Percentiles rank a stretch among this genome's conserved stretches.
Conservation (phyloP, 176 grass and related monocot species). For the Tuctoria greenei region DNA sequence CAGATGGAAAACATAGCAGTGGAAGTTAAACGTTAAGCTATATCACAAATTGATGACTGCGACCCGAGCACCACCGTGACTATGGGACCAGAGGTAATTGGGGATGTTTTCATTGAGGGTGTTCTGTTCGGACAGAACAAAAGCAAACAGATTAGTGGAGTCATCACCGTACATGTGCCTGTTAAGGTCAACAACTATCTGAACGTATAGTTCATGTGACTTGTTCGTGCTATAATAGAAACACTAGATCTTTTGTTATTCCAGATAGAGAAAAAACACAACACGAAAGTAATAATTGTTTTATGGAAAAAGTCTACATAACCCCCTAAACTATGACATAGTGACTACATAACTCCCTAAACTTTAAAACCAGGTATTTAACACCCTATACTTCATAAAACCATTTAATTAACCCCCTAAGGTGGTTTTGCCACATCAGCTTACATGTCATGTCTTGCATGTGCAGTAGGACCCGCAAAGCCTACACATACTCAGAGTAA, state of each 20-base stretch:
- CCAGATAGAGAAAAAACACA: background rate
- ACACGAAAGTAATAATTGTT: too few relatives aligned
- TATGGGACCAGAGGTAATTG: constrained; percentile 58
- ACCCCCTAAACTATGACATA: too few relatives aligned
- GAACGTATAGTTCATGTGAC: background rate
- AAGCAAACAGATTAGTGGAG: background rate
- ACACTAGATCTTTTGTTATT: background rate
- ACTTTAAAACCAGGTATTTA: too few relatives aligned
- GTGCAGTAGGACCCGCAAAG: too few relatives aligned
- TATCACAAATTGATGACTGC: constrained; percentile 72
- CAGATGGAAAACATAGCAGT: constrained; percentile 1
- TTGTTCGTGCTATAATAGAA: background rate
- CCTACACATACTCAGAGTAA: background rate
- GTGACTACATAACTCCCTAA: too few relatives aligned
- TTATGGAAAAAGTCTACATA: too few relatives aligned
- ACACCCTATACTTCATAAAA: too few relatives aligned
- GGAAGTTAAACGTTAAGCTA: background rate
- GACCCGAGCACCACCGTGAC: constrained; percentile 43
- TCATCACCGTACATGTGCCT: background rate
- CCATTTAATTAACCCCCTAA: too few relatives aligned
- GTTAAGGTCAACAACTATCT: background rate
- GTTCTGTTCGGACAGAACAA: constrained; percentile 44
- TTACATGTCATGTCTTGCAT: too few relatives aligned
- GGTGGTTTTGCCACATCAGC: too few relatives aligned
- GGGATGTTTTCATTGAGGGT: constrained; percentile 46